Evolutionary conservation across 2,329 filamentous ascomycete genomes (phyloP).

Genomic region (Hortaea sp.): DNA sequence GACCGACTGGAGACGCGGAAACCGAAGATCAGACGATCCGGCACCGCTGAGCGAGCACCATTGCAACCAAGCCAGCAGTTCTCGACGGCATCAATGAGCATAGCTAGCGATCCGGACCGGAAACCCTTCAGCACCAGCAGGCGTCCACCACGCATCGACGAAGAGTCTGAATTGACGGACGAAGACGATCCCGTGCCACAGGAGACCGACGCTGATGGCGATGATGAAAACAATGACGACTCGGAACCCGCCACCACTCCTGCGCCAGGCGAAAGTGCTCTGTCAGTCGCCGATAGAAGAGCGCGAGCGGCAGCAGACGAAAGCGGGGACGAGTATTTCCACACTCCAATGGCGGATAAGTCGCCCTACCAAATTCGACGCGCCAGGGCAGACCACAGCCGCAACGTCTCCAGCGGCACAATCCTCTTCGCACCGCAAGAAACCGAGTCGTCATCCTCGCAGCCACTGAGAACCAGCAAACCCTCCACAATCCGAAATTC

Average conservation of each 20-base stretch:
- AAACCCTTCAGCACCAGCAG: constrained; percentile 31
- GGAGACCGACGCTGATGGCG: constrained; percentile 75
- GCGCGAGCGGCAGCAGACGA: constrained; percentile 10
- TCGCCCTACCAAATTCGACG: constrained; percentile 21
- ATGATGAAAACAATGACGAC: constrained; percentile 81
- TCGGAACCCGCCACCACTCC: constrained; percentile 33
- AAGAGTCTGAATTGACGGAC: constrained; percentile 30
- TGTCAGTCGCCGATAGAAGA: constrained; percentile 23
- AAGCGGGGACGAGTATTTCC: constrained; percentile 33
- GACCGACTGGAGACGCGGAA: constrained; percentile 47
- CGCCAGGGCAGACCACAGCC: constrained; percentile 46
- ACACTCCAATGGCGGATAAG: constrained; percentile 28
- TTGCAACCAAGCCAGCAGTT: constrained; percentile 32
- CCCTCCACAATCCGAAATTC: constrained; percentile 14
- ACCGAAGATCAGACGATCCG: constrained; percentile 44
- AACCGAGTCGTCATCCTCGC: constrained; percentile 27
- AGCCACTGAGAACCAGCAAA: constrained; percentile 13
- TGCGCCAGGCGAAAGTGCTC: constrained; percentile 20
- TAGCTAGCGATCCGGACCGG: constrained; percentile 42
- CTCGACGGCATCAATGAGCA: constrained; percentile 43
- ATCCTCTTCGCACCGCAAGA: constrained; percentile 67
- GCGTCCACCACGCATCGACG: constrained; percentile 35
- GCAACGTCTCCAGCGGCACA: constrained; percentile 71
- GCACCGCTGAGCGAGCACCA: constrained; percentile 26
- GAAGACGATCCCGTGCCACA: constrained; percentile 37